phyloP scores from a whole-genome alignment of 805 yeast species.

The Schizosaccharomyces japonicus region DNA sequence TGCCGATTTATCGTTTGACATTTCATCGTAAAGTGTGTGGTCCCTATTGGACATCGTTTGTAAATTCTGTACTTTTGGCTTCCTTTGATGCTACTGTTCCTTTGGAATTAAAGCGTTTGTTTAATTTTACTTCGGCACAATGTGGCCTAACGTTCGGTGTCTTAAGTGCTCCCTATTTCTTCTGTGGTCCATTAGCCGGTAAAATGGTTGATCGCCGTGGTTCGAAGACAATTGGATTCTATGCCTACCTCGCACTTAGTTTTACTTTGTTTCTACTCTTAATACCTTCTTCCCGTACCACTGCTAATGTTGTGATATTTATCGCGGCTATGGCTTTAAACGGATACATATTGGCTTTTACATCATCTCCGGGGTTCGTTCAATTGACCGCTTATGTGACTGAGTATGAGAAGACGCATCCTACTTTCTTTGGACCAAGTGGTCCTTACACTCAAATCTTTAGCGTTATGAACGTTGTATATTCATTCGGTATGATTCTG shows the following conservation, averaged over 20 bases:
- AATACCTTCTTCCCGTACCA: background rate
- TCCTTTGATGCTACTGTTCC: conserved; percentile 17
- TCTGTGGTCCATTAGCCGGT: conserved; percentile 3
- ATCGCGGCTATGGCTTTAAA: background rate
- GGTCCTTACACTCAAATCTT: conserved; percentile 2
- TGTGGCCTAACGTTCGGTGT: conserved; percentile 14
- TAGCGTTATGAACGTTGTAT: conserved; percentile 1
- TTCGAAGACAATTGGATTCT: background rate
- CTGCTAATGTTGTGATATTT: background rate
- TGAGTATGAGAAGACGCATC: background rate
- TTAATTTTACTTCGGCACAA: conserved; percentile 14
- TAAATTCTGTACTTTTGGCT: conserved; percentile 15
- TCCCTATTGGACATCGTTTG: conserved; percentile 12
- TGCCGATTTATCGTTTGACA: conserved; percentile 5
- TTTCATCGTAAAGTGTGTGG: conserved; percentile 10
- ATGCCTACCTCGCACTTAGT: background rate
- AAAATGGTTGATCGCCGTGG: conserved; percentile 2
- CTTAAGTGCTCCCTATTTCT: background rate
- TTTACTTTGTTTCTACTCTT: background rate
- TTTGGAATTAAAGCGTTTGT: conserved; percentile 13
- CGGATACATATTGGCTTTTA: background rate
- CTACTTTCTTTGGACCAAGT: background rate
- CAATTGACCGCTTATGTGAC: background rate
- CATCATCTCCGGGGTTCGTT: conserved; percentile 1
- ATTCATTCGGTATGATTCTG: background rate